Conservation (phyloP, 495 filamentous ascomycete species). For the Podospora tetraspora region DNA sequence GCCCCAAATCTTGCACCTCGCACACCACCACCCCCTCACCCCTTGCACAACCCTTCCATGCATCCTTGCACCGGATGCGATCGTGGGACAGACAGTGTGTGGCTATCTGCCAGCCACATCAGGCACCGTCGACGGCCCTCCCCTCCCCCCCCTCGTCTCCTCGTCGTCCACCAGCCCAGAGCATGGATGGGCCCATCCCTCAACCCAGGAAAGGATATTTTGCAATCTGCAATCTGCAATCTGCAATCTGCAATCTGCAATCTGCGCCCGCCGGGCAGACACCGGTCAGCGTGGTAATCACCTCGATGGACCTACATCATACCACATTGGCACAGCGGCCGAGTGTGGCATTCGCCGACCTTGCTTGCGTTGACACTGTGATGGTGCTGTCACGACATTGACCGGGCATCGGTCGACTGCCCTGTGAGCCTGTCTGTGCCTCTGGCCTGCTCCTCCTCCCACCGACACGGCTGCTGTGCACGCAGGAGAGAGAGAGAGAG, state of each 20-base stretch:
- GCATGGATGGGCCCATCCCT: neutral
- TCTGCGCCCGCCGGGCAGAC: neutral
- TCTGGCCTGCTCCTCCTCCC: neutral
- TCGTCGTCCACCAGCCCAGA: neutral
- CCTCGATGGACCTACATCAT: neutral
- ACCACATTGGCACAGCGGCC: neutral
- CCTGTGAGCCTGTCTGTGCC: neutral
- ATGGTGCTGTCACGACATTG: neutral
- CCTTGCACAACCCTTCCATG: neutral
- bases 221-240: conserved; percentile 9
- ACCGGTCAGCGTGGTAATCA: conserved; percentile 12
- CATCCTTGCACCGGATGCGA: conserved; percentile 13
- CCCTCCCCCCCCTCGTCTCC: neutral
- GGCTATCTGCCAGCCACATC: conserved; percentile 11
- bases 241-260: conserved; percentile 11
- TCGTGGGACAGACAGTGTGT: conserved; percentile 11
- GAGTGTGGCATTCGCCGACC: neutral
- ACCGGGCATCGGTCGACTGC: too few species aligned
- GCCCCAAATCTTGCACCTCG: conserved; percentile 18
- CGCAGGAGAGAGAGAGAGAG: neutral
- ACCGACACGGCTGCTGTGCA: neutral
- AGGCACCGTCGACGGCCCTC: conserved; percentile 8
- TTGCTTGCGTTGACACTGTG: too few species aligned
- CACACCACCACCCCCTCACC: neutral
- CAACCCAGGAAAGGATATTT: conserved; percentile 1